phyloP scores from a whole-genome alignment of 2,329 filamentous ascomycete species.

The Aspergillus quadricinctus region DNA sequence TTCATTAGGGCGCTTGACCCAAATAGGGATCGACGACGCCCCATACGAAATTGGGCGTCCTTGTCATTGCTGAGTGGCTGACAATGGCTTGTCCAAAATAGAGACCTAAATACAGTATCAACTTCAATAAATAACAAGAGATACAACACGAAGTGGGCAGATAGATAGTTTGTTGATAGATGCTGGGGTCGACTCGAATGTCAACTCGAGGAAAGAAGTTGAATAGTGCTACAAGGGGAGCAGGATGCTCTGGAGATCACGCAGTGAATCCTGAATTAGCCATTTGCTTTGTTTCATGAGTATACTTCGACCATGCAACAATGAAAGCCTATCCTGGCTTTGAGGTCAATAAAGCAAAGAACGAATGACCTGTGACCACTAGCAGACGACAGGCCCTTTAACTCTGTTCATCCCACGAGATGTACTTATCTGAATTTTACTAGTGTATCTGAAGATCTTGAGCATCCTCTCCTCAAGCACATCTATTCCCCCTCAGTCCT shows the following conservation, averaged over 20 bases:
- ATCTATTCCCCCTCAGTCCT: neutral
- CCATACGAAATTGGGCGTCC: neutral
- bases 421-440: neutral
- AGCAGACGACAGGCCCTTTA: too few relatives aligned
- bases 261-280: neutral
- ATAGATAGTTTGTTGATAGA: neutral
- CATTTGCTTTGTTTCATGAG: neutral
- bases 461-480: neutral
- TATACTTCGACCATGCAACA: neutral
- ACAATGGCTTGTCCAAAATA: neutral
- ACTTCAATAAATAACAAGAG: neutral
- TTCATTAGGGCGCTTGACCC: neutral
- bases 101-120: neutral
- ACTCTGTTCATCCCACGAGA: neutral
- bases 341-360: neutral
- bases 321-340: neutral
- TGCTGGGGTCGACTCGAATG: neutral
- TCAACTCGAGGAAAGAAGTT: neutral
- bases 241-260: neutral
- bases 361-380: neutral
- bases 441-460: neutral
- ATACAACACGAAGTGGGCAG: too few relatives aligned
- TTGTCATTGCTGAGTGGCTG: neutral
- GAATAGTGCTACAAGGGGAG: neutral
- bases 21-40: neutral